phyloP scores from a whole-genome alignment of 306 rosid genomes.

The Pyrus pyrifolia region DNA sequence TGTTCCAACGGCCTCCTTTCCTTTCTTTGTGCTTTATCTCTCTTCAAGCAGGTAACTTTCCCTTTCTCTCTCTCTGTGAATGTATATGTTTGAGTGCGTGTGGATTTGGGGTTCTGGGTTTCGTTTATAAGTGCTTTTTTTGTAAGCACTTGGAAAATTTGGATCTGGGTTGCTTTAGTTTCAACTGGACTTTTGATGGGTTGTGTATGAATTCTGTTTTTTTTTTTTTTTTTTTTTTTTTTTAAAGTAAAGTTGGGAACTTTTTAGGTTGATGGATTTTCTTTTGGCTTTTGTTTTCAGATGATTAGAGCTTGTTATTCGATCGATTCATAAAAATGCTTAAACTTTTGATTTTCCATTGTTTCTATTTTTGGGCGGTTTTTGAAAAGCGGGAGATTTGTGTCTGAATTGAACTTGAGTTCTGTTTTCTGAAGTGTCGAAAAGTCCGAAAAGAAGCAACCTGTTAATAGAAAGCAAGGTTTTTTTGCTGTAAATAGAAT shows the following conservation, averaged over 20 bases:
- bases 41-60: slow-evolving; percentile 10
- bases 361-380: neutral
- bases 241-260: slow-evolving; percentile 5
- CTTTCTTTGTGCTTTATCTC: slow-evolving; percentile 13
- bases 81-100: neutral
- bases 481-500: neutral
- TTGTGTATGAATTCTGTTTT: slow-evolving; percentile 12
- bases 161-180: slow-evolving; percentile 43
- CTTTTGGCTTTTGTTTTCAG: slow-evolving; percentile 1
- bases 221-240: neutral
- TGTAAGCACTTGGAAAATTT: neutral
- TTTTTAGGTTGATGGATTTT: slow-evolving; percentile 27
- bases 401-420: slow-evolving; percentile 2
- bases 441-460: neutral
- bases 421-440: slow-evolving; percentile 5
- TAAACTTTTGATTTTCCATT: neutral
- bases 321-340: neutral
- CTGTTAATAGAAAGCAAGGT: neutral
- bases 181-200: slow-evolving; percentile 20
- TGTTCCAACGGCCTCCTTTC: slow-evolving; percentile 44
- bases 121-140: neutral
- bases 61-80: neutral
- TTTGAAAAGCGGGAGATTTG: neutral
- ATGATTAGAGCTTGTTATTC: slow-evolving; percentile 3
- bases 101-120: slow-evolving; percentile 11